Base-by-base conservation (phyloP, 208 protist species). In the Trichomonas tenax region DNA sequence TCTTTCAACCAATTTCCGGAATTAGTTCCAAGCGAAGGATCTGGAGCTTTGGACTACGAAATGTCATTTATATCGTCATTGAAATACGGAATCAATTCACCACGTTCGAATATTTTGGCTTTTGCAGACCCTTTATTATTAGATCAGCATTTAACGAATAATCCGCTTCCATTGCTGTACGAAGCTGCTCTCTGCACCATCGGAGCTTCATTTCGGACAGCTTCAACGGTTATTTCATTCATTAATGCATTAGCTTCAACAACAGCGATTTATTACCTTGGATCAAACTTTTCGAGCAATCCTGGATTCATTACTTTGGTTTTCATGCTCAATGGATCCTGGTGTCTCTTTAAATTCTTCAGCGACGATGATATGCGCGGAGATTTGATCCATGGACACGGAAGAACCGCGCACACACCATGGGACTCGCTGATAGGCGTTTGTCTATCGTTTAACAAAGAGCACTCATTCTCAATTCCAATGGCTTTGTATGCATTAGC, bases 31-130 rank as follows among this genome's bases (percentile, higher is more conserved):
- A 38, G 3, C 14, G 40, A 93, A 48, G 40, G 40, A 48, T 31
- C 15, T 40, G 40, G 26, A 51, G 8, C 44, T 17, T 41, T 93
- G n/a, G 86, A 93, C 46, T 51, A 17, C n/a, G 86, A 93, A 93
- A 48, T 58, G 44, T 93, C 86, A 51, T 93, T 93, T 51, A 58
- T 93, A 58, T 23, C 86, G 51, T 93, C 86, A 93, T 3, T 93
- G 36, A 34, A 41, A 51, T 51, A 93, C 44, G 86, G 86, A 44
- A 36, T 93, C 31, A 93, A 93, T 51, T 9, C 15, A 38, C 17
- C 40, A 26, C 86, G 86, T 17, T 31, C 40, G 10, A 93, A 93
- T 51, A 51, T 93, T 17, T 93, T 93, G 9, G 41, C 26, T 21
- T 93, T 48, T 51, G 23, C 41, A 38, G 86, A 93, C 51, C 86